phyloP scores from a whole-genome alignment of 73 alveolate genomes.

The Paramecium caudatum region DNA sequence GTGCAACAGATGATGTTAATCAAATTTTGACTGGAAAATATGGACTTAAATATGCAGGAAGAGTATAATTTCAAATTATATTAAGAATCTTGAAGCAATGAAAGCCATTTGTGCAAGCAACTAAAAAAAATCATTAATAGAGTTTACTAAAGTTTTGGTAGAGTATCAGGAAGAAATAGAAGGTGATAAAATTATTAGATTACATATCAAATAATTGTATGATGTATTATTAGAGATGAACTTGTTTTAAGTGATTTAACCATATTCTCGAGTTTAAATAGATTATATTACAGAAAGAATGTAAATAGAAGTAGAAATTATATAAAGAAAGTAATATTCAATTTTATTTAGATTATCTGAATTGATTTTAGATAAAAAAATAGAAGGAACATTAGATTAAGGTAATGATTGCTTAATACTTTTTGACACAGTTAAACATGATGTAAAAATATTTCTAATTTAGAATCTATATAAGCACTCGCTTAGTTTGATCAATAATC shows the following conservation, averaged over 20 bases:
- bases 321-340: slow-evolving; percentile 81
- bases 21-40: slow-evolving; percentile 82
- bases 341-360: slow-evolving; percentile 85
- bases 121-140: slow-evolving; percentile 84
- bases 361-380: slow-evolving; percentile 94
- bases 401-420: slow-evolving; percentile 94
- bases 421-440: slow-evolving; percentile 82
- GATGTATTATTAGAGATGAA: slow-evolving; percentile 91
- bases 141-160: slow-evolving; percentile 75
- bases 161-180: slow-evolving; percentile 79
- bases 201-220: slow-evolving; percentile 87
- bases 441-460: slow-evolving; percentile 4
- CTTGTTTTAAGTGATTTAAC: slow-evolving; percentile 90
- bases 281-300: slow-evolving; percentile 85
- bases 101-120: slow-evolving; percentile 89
- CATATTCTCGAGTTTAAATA: slow-evolving; percentile 93
- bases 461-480: slow-evolving; percentile 73
- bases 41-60: slow-evolving; percentile 88
- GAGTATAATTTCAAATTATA: background rate
- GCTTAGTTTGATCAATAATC: slow-evolving; percentile 33
- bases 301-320: slow-evolving; percentile 61
- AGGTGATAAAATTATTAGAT: slow-evolving; percentile 83
- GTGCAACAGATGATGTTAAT: slow-evolving; percentile 87
- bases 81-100: slow-evolving; percentile 89
- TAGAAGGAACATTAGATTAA: slow-evolving; percentile 95